Percentiles rank a stretch among this genome's conserved stretches.
phyloP scores from a whole-genome alignment of 1,139 yeast genomes.

The Yamadazyma oceani region DNA sequence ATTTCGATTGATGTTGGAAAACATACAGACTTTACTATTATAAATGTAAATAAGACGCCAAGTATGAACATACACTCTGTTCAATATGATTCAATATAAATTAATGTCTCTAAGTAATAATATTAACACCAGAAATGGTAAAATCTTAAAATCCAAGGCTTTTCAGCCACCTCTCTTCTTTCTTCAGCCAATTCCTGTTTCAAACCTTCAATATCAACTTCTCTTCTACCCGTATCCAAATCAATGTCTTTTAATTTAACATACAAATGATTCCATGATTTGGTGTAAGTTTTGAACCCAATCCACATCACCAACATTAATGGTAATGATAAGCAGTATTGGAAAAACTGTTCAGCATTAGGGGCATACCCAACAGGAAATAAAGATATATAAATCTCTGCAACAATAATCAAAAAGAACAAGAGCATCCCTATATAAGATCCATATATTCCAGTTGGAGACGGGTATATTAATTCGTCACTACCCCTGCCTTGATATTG shows the following conservation, averaged over 20 bases:
- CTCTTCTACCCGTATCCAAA: conserved; percentile 53
- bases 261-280: conserved; percentile 27
- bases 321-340: conserved; percentile 29
- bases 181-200: conserved; percentile 49
- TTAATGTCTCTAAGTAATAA: neutral
- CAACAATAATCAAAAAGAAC: conserved; percentile 40
- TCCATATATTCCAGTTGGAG: conserved; percentile 51
- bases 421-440: conserved; percentile 45
- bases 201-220: conserved; percentile 43
- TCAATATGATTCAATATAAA: too few relatives aligned
- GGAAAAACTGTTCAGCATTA: conserved; percentile 17
- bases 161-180: conserved; percentile 23
- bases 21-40: too few relatives aligned
- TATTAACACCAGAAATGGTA: conserved; percentile 40
- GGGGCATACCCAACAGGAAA: conserved; percentile 37
- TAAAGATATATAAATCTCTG: conserved; percentile 49
- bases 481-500: conserved; percentile 32
- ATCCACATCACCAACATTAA: conserved; percentile 39
- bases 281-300: conserved; percentile 27
- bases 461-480: conserved; percentile 48
- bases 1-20: too few relatives aligned
- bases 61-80: too few relatives aligned
- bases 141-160: conserved; percentile 33
- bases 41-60: too few relatives aligned
- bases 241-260: conserved; percentile 44